These are phyloP conservation scores for Pterula multifida DNA, from an alignment of 1,284 basidiomycete genomes.

Conservation along the genomic window DNA sequence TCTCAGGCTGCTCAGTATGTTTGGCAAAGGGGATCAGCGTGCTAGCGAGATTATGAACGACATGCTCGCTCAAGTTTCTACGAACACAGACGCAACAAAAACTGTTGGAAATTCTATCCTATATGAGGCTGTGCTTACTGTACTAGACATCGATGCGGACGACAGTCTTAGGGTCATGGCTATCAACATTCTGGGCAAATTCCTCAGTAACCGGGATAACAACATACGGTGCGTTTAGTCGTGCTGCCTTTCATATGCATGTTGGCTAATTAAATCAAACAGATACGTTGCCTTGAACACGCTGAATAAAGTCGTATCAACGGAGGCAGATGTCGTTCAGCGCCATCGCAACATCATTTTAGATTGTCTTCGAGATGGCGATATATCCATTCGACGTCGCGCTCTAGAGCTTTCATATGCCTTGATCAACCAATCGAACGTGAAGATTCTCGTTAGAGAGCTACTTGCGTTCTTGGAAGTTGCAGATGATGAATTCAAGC, in stretches of 20 bases:
- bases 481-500: slow-evolving; percentile 98
- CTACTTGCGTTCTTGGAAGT: slow-evolving; percentile 94
- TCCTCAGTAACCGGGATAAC: slow-evolving; percentile 95
- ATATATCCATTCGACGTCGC: slow-evolving; percentile 95
- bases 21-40: slow-evolving; percentile 77
- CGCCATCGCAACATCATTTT: slow-evolving; percentile 97
- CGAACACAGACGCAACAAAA: slow-evolving; percentile 96
- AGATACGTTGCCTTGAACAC: slow-evolving; percentile 98
- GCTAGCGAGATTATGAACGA: slow-evolving; percentile 98
- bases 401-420: slow-evolving; percentile 97
- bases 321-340: slow-evolving; percentile 98
- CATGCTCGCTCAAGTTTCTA: slow-evolving; percentile 96
- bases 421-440: slow-evolving; percentile 92
- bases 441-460: slow-evolving; percentile 86
- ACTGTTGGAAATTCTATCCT: slow-evolving; percentile 98
- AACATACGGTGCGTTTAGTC: slow-evolving; percentile 77
- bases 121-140: slow-evolving; percentile 95
- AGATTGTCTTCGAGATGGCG: slow-evolving; percentile 95
- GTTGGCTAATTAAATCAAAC: slow-evolving; percentile 5
- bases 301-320: slow-evolving; percentile 94
- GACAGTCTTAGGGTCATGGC: slow-evolving; percentile 96
- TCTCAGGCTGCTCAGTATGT: slow-evolving; percentile 81
- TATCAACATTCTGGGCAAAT: slow-evolving; percentile 98
- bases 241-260: neutral
- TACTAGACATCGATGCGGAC: slow-evolving; percentile 98